Percentiles rank a stretch among this genome's conserved stretches.
phyloP scores from a whole-genome alignment of 257 asterid genomes.

The Cordia subcordata region DNA sequence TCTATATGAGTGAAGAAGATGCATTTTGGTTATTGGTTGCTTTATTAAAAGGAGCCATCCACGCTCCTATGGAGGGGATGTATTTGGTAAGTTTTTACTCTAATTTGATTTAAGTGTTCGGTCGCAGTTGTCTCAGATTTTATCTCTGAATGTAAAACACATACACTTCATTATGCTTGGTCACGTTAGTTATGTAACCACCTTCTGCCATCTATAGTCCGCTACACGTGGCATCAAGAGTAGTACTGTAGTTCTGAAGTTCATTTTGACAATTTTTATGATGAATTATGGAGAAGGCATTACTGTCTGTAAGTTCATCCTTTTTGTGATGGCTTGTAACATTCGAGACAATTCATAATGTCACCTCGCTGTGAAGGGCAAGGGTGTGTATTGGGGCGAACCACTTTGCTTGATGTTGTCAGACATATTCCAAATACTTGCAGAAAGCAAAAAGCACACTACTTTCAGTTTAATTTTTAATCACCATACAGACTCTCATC shows the following conservation, averaged over 20 bases:
- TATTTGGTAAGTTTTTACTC: conserved; percentile 53
- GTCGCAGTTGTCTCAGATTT: not conserved
- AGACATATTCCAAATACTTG: not conserved
- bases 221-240: not conserved
- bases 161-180: not conserved
- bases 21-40: conserved; percentile 99
- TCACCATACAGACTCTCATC: not conserved
- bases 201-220: not conserved
- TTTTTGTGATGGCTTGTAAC: too few relatives aligned
- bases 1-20: conserved; percentile 99
- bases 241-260: too few relatives aligned
- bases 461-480: not conserved
- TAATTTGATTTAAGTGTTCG: not conserved
- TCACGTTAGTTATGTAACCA: not conserved
- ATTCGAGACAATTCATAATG: too few relatives aligned
- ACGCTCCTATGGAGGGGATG: conserved; percentile 98
- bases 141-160: not conserved
- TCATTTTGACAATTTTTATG: too few relatives aligned
- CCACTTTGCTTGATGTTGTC: not conserved
- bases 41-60: conserved; percentile 96
- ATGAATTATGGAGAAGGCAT: too few relatives aligned
- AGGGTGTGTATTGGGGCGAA: not conserved
- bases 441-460: not conserved
- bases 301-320: too few relatives aligned
- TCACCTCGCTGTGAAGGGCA: too few relatives aligned